Evolutionary conservation across 441 rosid genomes (phyloP).

Genomic region (Biscutella laevigata): DNA sequence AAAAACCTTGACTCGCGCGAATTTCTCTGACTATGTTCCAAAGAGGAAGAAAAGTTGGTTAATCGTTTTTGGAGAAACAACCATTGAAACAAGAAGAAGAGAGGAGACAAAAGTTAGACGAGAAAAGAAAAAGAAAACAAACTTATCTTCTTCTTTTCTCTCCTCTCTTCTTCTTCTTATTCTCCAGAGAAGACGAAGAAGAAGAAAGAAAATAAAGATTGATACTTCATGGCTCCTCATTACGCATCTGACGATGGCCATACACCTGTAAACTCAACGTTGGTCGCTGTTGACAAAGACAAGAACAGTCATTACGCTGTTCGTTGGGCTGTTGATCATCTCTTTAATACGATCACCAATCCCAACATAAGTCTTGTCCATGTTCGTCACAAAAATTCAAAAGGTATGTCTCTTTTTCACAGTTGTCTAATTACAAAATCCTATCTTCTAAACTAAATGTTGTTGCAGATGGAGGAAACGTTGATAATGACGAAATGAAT

Average conservation of each 20-base stretch:
- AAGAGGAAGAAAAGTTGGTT: not conserved
- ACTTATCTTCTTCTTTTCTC: conserved; percentile 5
- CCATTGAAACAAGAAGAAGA: conserved; percentile 19
- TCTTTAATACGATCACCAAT: conserved; percentile 25
- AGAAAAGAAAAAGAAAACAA: conserved; percentile 3
- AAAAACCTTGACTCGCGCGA: conserved; percentile 13
- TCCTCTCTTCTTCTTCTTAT: conserved; percentile 28
- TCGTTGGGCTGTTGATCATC: conserved; percentile 83
- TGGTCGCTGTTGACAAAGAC: conserved; percentile 69
- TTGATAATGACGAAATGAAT: conserved; percentile 21
- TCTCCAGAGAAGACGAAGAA: too few species aligned
- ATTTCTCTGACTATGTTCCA: conserved; percentile 11
- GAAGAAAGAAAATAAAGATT: too few species aligned
- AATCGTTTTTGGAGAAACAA: not conserved
- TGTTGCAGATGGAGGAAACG: conserved; percentile 22
- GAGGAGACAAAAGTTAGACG: conserved; percentile 14
- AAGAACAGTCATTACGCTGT: conserved; percentile 73
- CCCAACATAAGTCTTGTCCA: conserved; percentile 46
- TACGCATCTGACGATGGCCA: conserved; percentile 21
- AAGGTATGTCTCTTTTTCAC: conserved; percentile 47
- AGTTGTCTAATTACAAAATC: not conserved
- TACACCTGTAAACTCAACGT: conserved; percentile 33
- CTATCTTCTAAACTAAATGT: conserved; percentile 2
- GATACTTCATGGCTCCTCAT: conserved; percentile 29
- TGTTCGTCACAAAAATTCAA: conserved; percentile 39